Conservation (phyloP, 192 early-diverging fungal genomes). For the Jimgerdemannia flammicorona region DNA sequence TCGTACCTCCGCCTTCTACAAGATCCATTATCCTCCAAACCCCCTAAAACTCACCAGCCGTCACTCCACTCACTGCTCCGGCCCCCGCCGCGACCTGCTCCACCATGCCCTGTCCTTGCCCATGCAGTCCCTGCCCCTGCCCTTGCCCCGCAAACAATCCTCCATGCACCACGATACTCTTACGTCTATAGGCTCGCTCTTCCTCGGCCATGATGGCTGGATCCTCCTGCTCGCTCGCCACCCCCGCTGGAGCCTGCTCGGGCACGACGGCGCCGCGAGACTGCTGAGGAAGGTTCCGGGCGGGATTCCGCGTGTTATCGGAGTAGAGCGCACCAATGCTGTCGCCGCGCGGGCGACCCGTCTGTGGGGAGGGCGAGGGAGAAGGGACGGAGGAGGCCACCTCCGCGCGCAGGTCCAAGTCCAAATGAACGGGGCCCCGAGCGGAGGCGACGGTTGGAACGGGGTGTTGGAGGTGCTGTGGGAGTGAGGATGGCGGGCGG, state of each 20-base stretch:
- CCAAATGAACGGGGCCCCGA: not conserved
- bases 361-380: not conserved
- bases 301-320: slow-evolving; percentile 21
- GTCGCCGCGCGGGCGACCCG: slow-evolving; percentile 13
- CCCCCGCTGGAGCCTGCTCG: slow-evolving; percentile 11
- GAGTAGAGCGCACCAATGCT: slow-evolving; percentile 34
- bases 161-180: slow-evolving; percentile 4
- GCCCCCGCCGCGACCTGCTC: too few relatives aligned
- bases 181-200: not conserved
- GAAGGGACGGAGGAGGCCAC: not conserved
- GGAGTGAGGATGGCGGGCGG: not conserved
- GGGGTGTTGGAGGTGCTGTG: not conserved
- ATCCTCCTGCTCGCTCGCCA: not conserved
- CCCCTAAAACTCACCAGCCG: too few relatives aligned
- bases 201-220: not conserved
- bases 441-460: not conserved
- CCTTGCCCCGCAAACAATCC: not conserved
- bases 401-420: too few relatives aligned
- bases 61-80: too few relatives aligned
- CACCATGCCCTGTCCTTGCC: too few relatives aligned
- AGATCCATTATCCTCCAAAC: not conserved
- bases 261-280: slow-evolving; percentile 5
- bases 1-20: not conserved
- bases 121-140: too few relatives aligned
- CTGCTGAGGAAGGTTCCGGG: slow-evolving; percentile 14